Conservation (phyloP, 306 rosid genomes). For the Styphnolobium japonicum region DNA sequence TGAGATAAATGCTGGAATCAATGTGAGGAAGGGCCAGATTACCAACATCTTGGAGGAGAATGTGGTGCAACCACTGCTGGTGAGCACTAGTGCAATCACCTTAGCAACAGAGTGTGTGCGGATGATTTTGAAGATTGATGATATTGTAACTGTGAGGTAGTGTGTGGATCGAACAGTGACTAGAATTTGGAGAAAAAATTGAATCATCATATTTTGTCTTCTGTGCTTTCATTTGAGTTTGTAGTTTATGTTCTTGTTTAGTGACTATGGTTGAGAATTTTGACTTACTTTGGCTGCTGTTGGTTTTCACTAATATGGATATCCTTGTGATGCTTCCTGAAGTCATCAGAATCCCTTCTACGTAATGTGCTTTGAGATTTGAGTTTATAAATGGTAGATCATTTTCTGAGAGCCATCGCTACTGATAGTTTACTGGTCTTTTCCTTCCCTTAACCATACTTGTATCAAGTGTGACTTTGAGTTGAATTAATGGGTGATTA, state of each 20-base stretch:
- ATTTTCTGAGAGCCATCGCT: background rate
- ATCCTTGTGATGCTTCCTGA: conserved; percentile 17
- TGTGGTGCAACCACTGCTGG: conserved; percentile 98
- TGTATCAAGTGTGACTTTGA: background rate
- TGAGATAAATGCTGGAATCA: conserved; percentile 90
- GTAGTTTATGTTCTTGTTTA: conserved; percentile 26
- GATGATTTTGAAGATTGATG: conserved; percentile 99
- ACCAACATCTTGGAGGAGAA: conserved; percentile 98
- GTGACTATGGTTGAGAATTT: conserved; percentile 24
- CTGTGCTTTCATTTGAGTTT: conserved; percentile 19
- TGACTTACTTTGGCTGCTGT: conserved; percentile 23
- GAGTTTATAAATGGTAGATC: conserved; percentile 14
- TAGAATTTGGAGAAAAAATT: conserved; percentile 8
- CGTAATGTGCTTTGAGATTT: conserved; percentile 13
- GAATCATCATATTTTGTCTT: conserved; percentile 29
- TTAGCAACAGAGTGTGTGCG: conserved; percentile 96
- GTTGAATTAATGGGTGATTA: conserved; percentile 14
- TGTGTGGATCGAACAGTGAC: conserved; percentile 28
- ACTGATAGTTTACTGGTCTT: background rate
- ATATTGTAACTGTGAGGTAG: conserved; percentile 92
- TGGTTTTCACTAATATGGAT: conserved; percentile 21
- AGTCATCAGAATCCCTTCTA: background rate
- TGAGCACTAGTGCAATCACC: conserved; percentile 92
- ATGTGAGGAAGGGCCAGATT: conserved; percentile 99
- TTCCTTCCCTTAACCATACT: background rate